A percentile compares a stretch with the other conserved stretches of the same genome.
These are phyloP conservation scores for Heritiera littoralis DNA, from an alignment of 345 rosid genomes.

Conservation along the genomic window DNA sequence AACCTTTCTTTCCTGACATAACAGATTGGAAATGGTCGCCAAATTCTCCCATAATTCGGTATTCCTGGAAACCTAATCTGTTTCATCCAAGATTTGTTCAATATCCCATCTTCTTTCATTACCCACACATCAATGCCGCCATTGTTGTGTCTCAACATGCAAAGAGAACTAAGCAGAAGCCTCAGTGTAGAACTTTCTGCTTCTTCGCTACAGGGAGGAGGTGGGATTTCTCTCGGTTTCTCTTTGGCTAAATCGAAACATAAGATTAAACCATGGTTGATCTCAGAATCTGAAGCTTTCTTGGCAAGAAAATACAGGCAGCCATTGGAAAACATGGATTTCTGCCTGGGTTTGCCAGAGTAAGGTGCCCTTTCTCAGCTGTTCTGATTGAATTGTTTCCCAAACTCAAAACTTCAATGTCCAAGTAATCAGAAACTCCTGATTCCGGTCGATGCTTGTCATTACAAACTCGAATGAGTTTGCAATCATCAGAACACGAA, in stretches of 20 bases:
- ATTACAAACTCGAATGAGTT: no score
- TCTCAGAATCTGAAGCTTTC: neutral
- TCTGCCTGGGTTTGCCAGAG: neutral
- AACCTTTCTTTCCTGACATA: neutral
- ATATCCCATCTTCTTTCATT: neutral
- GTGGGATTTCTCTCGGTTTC: neutral
- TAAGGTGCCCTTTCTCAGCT: neutral
- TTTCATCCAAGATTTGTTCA: neutral
- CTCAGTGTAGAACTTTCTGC: neutral
- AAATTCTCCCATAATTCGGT: neutral
- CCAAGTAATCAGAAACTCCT: no score
- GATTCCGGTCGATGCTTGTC: no score
- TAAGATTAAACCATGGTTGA: neutral
- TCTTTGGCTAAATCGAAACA: neutral
- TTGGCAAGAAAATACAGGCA: neutral
- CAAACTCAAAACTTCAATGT: no score
- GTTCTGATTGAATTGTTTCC: no score
- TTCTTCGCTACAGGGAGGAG: neutral
- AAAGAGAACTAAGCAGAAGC: neutral
- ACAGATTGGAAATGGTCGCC: neutral
- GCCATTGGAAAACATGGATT: neutral
- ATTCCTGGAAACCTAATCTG: neutral
- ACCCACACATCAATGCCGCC: neutral
- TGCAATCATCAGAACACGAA: no score
- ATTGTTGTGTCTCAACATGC: neutral